These are phyloP conservation scores for Nakazawaea ernobii DNA, from an alignment of 805 yeast species.

Conservation along the genomic window DNA sequence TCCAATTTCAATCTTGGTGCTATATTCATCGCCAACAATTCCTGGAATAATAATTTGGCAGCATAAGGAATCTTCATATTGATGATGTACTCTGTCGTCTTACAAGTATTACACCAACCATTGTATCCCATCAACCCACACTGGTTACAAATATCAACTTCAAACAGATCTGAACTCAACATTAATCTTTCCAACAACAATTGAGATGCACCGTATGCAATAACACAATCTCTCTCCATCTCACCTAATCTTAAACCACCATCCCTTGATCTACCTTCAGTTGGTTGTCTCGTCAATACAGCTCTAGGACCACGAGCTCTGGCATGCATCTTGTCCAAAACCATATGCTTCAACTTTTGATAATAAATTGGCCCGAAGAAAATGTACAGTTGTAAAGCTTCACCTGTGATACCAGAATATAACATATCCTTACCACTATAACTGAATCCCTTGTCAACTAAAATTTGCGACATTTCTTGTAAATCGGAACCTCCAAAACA, in stretches of 20 bases:
- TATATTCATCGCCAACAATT: slow-evolving; percentile 95
- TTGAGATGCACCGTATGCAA: slow-evolving; percentile 98
- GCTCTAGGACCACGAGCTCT: slow-evolving; percentile 99
- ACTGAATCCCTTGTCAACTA: slow-evolving; percentile 86
- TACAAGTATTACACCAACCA: slow-evolving; percentile 97
- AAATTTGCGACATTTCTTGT: slow-evolving; percentile 87
- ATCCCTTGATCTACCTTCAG: slow-evolving; percentile 98
- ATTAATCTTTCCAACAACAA: slow-evolving; percentile 87
- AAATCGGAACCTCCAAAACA: slow-evolving; percentile 98
- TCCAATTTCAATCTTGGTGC: slow-evolving; percentile 92
- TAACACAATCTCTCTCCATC: slow-evolving; percentile 99
- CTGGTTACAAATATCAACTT: slow-evolving; percentile 86
- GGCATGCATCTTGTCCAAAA: slow-evolving; percentile 98
- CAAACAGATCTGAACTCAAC: slow-evolving; percentile 97
- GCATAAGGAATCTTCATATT: slow-evolving; percentile 98
- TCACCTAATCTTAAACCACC: slow-evolving; percentile 99
- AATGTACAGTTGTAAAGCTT: slow-evolving; percentile 92
- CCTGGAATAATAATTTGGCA: slow-evolving; percentile 97
- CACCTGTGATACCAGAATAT: slow-evolving; percentile 96
- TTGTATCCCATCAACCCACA: slow-evolving; percentile 98
- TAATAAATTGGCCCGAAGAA: slow-evolving; percentile 98
- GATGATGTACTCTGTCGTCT: slow-evolving; percentile 76
- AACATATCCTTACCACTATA: slow-evolving; percentile 98
- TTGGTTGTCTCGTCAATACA: slow-evolving; percentile 95
- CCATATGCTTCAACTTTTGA: slow-evolving; percentile 98